Conservation (phyloP, 257 asterid genomes). For the Cynanchum wilfordii region DNA sequence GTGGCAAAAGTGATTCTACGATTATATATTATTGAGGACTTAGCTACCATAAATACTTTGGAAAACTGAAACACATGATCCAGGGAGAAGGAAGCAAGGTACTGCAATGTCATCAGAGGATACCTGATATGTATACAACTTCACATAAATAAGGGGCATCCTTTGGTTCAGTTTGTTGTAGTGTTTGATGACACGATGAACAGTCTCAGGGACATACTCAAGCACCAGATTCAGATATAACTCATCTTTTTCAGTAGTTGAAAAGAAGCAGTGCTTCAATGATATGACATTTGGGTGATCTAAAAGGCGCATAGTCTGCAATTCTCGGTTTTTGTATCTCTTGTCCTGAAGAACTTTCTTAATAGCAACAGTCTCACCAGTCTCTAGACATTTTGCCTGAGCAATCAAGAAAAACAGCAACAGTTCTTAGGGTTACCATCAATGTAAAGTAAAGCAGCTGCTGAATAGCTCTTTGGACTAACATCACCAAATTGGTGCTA, state of each 20-base stretch:
- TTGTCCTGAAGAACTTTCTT: conserved; percentile 79
- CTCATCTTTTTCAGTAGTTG: conserved; percentile 74
- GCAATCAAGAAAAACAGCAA: conserved; percentile 12
- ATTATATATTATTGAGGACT: not conserved
- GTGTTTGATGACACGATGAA: conserved; percentile 64
- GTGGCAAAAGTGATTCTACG: not conserved
- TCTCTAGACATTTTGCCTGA: conserved; percentile 81
- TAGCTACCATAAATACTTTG: not conserved
- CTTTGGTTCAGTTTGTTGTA: conserved; percentile 72
- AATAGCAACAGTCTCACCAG: conserved; percentile 72
- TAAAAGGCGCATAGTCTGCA: conserved; percentile 78
- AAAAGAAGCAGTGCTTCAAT: conserved; percentile 77
- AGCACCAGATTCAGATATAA: conserved; percentile 74
- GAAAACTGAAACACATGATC: not conserved
- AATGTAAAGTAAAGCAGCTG: not conserved
- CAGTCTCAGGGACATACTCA: conserved; percentile 80
- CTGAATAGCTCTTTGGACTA: not conserved
- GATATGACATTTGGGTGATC: conserved; percentile 79
- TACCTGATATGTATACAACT: conserved; percentile 80
- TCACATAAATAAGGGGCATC: conserved; percentile 74
- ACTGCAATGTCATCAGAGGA: conserved; percentile 6
- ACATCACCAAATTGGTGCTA: not conserved
- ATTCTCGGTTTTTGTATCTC: conserved; percentile 72
- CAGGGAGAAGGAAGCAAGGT: not conserved
- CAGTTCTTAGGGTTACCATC: not conserved